Evolutionary conservation across 306 rosid genomes (phyloP), one percentile per base, ranked within the genome.

Genomic region (Castanea mollissima): DNA sequence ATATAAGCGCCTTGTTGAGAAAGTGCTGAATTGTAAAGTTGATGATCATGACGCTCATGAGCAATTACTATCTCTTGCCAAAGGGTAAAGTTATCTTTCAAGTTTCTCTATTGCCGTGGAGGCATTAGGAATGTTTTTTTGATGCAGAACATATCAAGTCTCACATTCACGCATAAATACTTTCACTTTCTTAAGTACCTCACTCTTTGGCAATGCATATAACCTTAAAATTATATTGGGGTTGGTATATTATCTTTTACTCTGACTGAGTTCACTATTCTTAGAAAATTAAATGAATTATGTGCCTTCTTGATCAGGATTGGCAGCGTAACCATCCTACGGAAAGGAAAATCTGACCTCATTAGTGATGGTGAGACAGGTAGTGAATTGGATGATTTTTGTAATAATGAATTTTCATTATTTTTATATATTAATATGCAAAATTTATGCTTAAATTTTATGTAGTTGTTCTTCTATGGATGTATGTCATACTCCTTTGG

Each of bases 321-420:
- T 87, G 97, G 97, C 31, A 90, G 94, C 74, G 89, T 94, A 77
- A 90, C 96, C 65, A 87, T 94, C 76, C 90, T 94, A 21, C 84
- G 84, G 85, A 94, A 94, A 80, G 98, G 97, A 84, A 90, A 86
- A 74, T 84, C 85, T 2, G 98, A 94, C 85, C 86, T 94, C 78
- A 87, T 94, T 54, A 90, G 93, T 78, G 96, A 89, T 77, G 92
- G 96, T 63, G 91, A 86, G 81, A 92, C 91, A 78, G 94, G 97
- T 94, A 84, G 16, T 74, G 79, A 80, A 62, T 69, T 67, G 76
- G 63, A 78, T 59, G 74, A 73, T 78, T 69, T 55, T 76, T 12
- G 56, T 46, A 19, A 6, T 71, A 60, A 38, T 55, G 12, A 41
- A 65, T 62, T 76, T 60, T 51, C 5, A 6, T 83, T 29, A 16